Base-by-base conservation (phyloP, 2,329 filamentous ascomycete genomes). In the Penicillium sp. region DNA sequence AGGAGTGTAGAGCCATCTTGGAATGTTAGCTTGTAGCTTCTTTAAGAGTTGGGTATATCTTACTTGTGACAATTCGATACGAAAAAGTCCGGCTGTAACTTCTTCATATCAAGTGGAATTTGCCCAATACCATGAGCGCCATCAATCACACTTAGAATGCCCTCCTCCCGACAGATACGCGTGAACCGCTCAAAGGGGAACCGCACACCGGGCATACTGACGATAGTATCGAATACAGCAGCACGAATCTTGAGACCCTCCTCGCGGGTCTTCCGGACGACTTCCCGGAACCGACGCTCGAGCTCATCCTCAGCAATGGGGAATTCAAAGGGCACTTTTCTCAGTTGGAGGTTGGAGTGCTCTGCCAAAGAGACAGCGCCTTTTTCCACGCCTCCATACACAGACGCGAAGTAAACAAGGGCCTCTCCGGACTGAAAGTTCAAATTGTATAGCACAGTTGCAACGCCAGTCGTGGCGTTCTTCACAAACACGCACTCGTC, bases 91-190 rank as follows among this genome's bases (percentile, higher is more conserved):
- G 89, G 84, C 52, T 89, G 79, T 2, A 89, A 70, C 3, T 69
- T 66, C 0, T 63, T 54, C 11, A 96, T 69, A 65, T 94, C 80
- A 6, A 96, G 67, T 1, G 78, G 74, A 6, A 95, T 76, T 68
- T 93, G 85, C 1, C 91, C 91, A 20, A 95, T 71, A 1, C 85
- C 85, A 68, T 97, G 91, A 0, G 91, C 91, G 13, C 81, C 90
- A 64, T 97, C 91, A 29, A 96, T 74, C 16, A 88, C 72, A 57
- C 85, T 89, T 44, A 91, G 63, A 3, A 96, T 72, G 0, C 78
- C 80, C 20, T 84, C 72, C 46, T 84, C 77, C 36, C 75, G 77
- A 65, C 89, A 95, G 0, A 79, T 75, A 6, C 68, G 65, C 1
- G 79, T 76, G 46, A 95, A 69, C 1, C 66, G 69, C 64, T 90